These are phyloP conservation scores for Calonectria honghensis DNA, from an alignment of 2,329 filamentous ascomycete species.

Conservation along the genomic window DNA sequence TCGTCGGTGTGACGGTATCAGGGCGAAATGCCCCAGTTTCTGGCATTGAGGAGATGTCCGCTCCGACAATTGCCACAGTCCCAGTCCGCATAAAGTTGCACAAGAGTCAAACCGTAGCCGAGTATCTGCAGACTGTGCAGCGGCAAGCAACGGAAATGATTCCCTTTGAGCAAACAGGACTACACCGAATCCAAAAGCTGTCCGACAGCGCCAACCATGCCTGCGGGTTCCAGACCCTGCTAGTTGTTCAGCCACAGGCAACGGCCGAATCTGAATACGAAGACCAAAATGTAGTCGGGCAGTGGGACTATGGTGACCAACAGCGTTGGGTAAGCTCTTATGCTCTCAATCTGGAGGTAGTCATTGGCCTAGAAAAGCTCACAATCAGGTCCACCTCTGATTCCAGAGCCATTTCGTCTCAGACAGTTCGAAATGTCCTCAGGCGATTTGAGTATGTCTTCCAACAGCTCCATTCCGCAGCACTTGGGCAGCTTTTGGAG, in stretches of 20 bases:
- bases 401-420: not conserved
- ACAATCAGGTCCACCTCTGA: not conserved
- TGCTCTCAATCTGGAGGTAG: not conserved
- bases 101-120: constrained; percentile 56
- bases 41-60: constrained; percentile 46
- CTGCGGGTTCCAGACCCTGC: constrained; percentile 35
- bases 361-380: not conserved
- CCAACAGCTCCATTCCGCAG: not conserved
- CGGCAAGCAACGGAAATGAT: constrained; percentile 36
- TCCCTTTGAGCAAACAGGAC: constrained; percentile 38
- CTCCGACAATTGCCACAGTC: constrained; percentile 44
- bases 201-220: not conserved
- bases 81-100: constrained; percentile 48
- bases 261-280: not conserved
- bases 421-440: not conserved
- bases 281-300: not conserved
- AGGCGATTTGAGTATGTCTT: not conserved
- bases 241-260: constrained; percentile 32
- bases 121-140: constrained; percentile 64
- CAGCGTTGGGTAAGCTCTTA: not conserved
- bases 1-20: constrained; percentile 45
- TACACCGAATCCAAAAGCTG: constrained; percentile 33
- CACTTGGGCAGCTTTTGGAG: not conserved
- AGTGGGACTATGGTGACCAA: not conserved
- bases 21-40: constrained; percentile 46